phyloP scores from a whole-genome alignment of 495 filamentous ascomycete genomes.

The Penicillium robsamsonii region DNA sequence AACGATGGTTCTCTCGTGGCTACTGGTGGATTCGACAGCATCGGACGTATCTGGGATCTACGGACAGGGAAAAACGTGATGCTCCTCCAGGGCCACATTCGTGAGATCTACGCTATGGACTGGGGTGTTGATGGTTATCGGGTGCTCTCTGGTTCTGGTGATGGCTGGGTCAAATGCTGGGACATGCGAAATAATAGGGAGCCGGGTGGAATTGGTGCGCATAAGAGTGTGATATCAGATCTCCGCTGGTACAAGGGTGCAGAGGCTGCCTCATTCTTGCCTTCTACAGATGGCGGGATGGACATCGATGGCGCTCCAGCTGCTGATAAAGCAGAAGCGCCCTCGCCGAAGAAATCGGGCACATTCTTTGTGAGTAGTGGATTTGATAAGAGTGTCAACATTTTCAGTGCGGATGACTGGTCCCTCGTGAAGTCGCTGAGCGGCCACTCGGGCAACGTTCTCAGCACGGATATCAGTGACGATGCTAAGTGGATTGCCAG shows the following conservation, averaged over 20 bases:
- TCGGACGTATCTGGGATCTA: conserved; percentile 96
- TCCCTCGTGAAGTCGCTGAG: conserved; percentile 80
- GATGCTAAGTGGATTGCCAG: conserved; percentile 92
- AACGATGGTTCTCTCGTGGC: conserved; percentile 86
- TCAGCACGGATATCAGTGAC: conserved; percentile 79
- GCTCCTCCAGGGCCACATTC: conserved; percentile 91
- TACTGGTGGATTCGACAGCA: conserved; percentile 87
- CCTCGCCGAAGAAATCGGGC: conserved; percentile 63
- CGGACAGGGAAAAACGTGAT: conserved; percentile 91
- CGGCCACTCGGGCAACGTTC: conserved; percentile 87
- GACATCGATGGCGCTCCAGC: conserved; percentile 50
- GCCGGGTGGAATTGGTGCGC: conserved; percentile 81
- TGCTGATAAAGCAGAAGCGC: conserved; percentile 16
- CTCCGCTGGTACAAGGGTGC: conserved; percentile 88
- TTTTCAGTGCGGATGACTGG: conserved; percentile 97
- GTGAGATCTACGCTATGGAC: conserved; percentile 87
- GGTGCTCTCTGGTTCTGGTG: conserved; percentile 83
- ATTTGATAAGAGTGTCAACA: conserved; percentile 93
- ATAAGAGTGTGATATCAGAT: conserved; percentile 88
- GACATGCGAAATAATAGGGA: conserved; percentile 85
- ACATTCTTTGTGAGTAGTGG: conserved; percentile 89
- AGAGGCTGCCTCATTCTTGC: conserved; percentile 61
- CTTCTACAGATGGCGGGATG: conserved; percentile 54
- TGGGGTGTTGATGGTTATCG: conserved; percentile 91
- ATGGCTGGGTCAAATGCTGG: conserved; percentile 98